Conservation (phyloP, 345 rosid genomes). For the Euphorbia peplus region DNA sequence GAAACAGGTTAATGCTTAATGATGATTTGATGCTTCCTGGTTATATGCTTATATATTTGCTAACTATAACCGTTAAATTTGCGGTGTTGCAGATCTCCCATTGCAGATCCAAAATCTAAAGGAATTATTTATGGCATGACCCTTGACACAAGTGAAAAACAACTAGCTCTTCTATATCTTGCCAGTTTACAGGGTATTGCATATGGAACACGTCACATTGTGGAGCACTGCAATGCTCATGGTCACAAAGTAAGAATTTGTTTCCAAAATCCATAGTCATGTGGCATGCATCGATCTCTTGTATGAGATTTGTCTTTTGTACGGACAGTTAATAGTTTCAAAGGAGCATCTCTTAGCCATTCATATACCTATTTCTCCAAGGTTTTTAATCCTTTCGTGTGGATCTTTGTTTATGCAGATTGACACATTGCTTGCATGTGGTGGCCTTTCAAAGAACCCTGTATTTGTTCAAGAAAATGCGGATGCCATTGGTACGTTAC, state of each 20-base stretch:
- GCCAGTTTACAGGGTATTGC: constrained; percentile 85
- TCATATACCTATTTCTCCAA: neutral
- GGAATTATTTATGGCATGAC: constrained; percentile 82
- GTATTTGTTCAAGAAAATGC: constrained; percentile 85
- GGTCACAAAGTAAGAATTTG: constrained; percentile 69
- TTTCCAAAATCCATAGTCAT: neutral
- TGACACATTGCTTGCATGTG: constrained; percentile 81
- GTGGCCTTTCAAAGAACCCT: constrained; percentile 75
- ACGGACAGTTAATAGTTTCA: neutral
- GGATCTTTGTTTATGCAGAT: constrained; percentile 43
- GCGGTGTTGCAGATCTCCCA: constrained; percentile 69
- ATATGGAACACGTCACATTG: constrained; percentile 87
- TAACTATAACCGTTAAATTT: constrained; percentile 7
- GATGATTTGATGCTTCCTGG: neutral
- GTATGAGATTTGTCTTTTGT: neutral
- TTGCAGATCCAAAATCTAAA: constrained; percentile 83
- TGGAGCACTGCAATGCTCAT: constrained; percentile 88
- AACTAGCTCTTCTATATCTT: constrained; percentile 78
- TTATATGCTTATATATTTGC: constrained; percentile 5
- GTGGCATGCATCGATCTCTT: neutral
- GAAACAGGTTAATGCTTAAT: constrained; percentile 60
- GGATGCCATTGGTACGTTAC: constrained; percentile 62
- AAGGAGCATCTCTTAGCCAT: constrained; percentile 1
- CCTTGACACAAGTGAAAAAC: constrained; percentile 79
- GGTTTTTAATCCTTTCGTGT: neutral